Evolutionary conservation across 2,329 filamentous ascomycete genomes (phyloP), one percentile per base, ranked within the genome.

Genomic region (Parasarocladium wereldwijsianum): DNA sequence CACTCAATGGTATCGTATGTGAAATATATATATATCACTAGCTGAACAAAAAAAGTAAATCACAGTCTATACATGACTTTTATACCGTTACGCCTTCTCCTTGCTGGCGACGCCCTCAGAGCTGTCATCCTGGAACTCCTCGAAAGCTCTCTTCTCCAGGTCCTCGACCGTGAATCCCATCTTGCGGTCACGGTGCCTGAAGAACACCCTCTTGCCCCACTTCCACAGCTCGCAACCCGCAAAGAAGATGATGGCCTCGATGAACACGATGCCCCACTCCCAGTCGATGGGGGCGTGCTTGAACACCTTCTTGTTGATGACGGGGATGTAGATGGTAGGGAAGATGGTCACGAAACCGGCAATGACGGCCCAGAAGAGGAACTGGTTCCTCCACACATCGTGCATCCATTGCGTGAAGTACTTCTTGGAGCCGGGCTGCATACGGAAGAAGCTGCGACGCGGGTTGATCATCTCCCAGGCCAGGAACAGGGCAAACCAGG

Each of bases 401-500:
- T 60, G 38, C 35, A 74, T 63, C 74, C 75, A 80, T 39, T 78
- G 69, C 0, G 69, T 73, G 36, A 74, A 66, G 43, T 71, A 69
- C 26, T 52, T 57, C 40, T 66, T 70, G 31, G 65, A 69, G 32
- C 60, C 58, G 5, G 76, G 72, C 40, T 78, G 65, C 71, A 82
- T 78, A 41, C 67, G 64, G 63, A 83, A 83, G 55, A 83, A 78
- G 5, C 67, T 74, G 29, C 73, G 66, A 16, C 77, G 70, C 56
- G 78, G 64, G 38, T 78, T 63, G 35, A 81, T 60, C 65, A 81
- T 76, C 43, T 83, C 76, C 78, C 77, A 83, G 0, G 77, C 78
- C 8, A 81, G 62, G 56, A 83, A 79, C 15, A 82, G 63, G 0
- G 76, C 74, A 34, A 74, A 76, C 76, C 76, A 83, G 2, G 77